Evolutionary conservation across 1,139 yeast species (phyloP).

Genomic region (Pichia sorboxylosa): DNA sequence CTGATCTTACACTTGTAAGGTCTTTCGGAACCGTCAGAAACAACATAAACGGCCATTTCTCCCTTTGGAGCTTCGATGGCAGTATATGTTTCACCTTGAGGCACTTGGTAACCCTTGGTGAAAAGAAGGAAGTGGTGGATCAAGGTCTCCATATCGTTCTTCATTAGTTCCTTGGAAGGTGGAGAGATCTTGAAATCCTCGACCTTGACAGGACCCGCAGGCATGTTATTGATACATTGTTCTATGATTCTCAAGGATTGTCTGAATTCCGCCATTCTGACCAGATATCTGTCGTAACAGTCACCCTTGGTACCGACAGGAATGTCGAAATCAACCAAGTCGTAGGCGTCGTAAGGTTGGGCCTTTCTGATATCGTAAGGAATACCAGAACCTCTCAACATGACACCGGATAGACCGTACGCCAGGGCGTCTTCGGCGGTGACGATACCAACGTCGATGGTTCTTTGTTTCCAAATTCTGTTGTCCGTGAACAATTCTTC

Average conservation of each 20-base stretch:
- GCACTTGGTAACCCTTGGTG: conserved; percentile 84
- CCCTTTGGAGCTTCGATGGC: conserved; percentile 95
- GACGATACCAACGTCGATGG: conserved; percentile 67
- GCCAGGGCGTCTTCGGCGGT: conserved; percentile 82
- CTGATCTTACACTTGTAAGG: conserved; percentile 89
- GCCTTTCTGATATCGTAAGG: conserved; percentile 81
- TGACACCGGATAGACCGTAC: conserved; percentile 73
- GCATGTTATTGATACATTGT: conserved; percentile 87
- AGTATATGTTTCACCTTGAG: conserved; percentile 84
- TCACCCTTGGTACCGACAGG: conserved; percentile 85
- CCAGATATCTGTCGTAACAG: conserved; percentile 80
- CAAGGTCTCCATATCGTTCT: conserved; percentile 87
- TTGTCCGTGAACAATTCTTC: conserved; percentile 85
- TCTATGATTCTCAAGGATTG: conserved; percentile 81
- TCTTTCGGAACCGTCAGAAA: conserved; percentile 81
- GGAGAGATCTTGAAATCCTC: conserved; percentile 82
- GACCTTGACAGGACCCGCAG: conserved; percentile 85
- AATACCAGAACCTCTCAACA: conserved; percentile 85
- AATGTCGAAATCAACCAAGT: conserved; percentile 72
- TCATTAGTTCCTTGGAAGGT: conserved; percentile 74
- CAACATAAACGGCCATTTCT: conserved; percentile 86
- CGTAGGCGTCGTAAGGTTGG: conserved; percentile 87
- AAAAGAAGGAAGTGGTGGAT: conserved; percentile 81
- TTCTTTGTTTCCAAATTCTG: conserved; percentile 88
- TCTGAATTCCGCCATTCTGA: conserved; percentile 87